These are phyloP conservation scores for Collybia sordida DNA, from an alignment of 768 basidiomycete genomes.

Conservation along the genomic window DNA sequence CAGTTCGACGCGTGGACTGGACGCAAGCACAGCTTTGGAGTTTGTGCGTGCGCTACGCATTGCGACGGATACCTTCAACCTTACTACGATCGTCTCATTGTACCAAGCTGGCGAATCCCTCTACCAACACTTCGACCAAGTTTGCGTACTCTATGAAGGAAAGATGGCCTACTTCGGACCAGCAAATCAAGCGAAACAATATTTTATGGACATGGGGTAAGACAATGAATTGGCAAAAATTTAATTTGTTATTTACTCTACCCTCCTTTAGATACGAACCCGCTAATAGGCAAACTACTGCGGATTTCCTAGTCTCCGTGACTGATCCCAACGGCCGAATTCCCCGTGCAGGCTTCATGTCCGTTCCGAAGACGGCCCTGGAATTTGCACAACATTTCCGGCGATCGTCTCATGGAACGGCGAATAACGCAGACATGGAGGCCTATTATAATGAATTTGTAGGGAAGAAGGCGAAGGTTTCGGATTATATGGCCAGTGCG, in stretches of 20 bases:
- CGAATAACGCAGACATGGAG: slow-evolving; percentile 46
- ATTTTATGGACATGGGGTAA: slow-evolving; percentile 65
- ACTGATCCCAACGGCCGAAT: slow-evolving; percentile 63
- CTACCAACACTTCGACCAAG: slow-evolving; percentile 73
- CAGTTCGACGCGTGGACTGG: slow-evolving; percentile 65
- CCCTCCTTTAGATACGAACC: slow-evolving; percentile 43
- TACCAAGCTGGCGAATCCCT: slow-evolving; percentile 81
- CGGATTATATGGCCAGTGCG: slow-evolving; percentile 47
- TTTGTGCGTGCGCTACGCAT: slow-evolving; percentile 67
- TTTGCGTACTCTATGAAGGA: slow-evolving; percentile 76
- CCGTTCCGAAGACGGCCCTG: slow-evolving; percentile 50
- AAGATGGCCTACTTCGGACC: slow-evolving; percentile 75
- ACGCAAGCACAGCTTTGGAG: slow-evolving; percentile 71
- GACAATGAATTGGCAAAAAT: neutral
- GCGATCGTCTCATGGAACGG: slow-evolving; percentile 34
- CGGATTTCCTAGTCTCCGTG: slow-evolving; percentile 62
- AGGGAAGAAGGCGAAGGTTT: slow-evolving; percentile 39
- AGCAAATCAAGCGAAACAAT: slow-evolving; percentile 59
- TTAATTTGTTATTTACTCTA: neutral
- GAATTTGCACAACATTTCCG: slow-evolving; percentile 56
- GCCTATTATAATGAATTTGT: slow-evolving; percentile 43
- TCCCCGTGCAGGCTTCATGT: slow-evolving; percentile 38
- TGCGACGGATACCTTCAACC: slow-evolving; percentile 53
- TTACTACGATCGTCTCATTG: slow-evolving; percentile 73
- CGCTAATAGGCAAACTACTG: slow-evolving; percentile 63